phyloP scores from a whole-genome alignment of 108 stramenopile genomes.

The Skeletonema potamos region DNA sequence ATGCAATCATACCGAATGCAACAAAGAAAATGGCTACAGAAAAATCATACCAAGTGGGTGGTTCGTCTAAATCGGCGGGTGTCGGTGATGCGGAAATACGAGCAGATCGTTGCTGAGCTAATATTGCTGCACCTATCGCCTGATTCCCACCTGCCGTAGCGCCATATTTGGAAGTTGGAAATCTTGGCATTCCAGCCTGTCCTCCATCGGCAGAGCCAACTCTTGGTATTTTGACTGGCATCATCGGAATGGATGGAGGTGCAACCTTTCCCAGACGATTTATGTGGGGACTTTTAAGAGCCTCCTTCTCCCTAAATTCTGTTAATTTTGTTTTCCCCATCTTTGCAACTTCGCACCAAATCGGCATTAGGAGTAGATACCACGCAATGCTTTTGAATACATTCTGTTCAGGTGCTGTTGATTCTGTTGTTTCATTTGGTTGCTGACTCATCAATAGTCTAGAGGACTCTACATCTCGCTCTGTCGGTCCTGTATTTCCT shows the following conservation, averaged over 20 bases:
- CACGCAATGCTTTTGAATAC: constrained; percentile 45
- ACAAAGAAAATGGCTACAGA: constrained; percentile 67
- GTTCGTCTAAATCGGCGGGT: constrained; percentile 56
- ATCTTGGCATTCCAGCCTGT: neutral
- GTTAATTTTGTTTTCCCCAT: constrained; percentile 54
- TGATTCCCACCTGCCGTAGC: constrained; percentile 20
- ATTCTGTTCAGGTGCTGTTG: neutral
- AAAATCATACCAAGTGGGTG: constrained; percentile 62
- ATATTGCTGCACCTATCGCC: constrained; percentile 34
- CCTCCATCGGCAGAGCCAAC: constrained; percentile 6
- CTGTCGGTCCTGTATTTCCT: constrained; percentile 9
- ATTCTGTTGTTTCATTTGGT: neutral
- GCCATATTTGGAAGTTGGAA: constrained; percentile 15
- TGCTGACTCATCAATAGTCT: neutral
- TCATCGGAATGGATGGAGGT: neutral
- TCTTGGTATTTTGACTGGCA: constrained; percentile 1
- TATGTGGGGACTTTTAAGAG: constrained; percentile 75
- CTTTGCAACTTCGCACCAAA: constrained; percentile 66
- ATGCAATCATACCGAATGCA: constrained; percentile 68
- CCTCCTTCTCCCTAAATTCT: constrained; percentile 53
- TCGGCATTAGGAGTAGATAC: constrained; percentile 66
- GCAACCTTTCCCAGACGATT: constrained; percentile 65
- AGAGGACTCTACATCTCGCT: constrained; percentile 11
- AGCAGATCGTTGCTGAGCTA: constrained; percentile 25
- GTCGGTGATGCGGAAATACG: constrained; percentile 6